Conservation (phyloP, 2,329 filamentous ascomycete species). For the Botrytis elliptica region DNA sequence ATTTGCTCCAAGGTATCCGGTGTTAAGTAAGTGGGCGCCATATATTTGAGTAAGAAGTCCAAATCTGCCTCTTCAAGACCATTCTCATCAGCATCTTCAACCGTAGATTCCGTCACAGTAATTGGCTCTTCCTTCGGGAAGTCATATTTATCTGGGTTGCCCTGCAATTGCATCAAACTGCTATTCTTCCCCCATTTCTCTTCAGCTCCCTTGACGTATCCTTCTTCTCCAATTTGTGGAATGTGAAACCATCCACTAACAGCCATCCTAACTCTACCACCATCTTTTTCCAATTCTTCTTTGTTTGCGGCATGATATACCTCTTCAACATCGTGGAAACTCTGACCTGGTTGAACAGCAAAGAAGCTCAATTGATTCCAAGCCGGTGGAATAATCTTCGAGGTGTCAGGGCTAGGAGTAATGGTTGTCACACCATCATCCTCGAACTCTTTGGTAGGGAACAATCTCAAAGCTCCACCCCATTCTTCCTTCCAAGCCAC, state of each 20-base stretch:
- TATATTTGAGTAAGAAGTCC: constrained; percentile 86
- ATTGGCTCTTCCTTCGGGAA: constrained; percentile 65
- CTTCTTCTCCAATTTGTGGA: constrained; percentile 89
- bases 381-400: constrained; percentile 82
- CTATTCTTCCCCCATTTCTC: constrained; percentile 86
- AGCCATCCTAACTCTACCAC: constrained; percentile 86
- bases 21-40: constrained; percentile 85
- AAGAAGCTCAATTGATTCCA: constrained; percentile 99
- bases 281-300: constrained; percentile 63
- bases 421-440: constrained; percentile 72
- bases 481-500: constrained; percentile 85
- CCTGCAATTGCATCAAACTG: constrained; percentile 87
- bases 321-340: constrained; percentile 98
- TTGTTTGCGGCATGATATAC: constrained; percentile 72
- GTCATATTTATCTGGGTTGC: constrained; percentile 88
- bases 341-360: constrained; percentile 95
- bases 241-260: constrained; percentile 99
- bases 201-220: constrained; percentile 83
- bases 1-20: constrained; percentile 87
- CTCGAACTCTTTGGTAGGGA: constrained; percentile 65
- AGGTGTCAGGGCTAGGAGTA: constrained; percentile 75
- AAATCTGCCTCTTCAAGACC: constrained; percentile 76
- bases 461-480: constrained; percentile 89
- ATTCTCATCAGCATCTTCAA: constrained; percentile 45
- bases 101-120: constrained; percentile 40